Conservation (phyloP, 306 rosid genomes). For the Ochetophila trinervis region DNA sequence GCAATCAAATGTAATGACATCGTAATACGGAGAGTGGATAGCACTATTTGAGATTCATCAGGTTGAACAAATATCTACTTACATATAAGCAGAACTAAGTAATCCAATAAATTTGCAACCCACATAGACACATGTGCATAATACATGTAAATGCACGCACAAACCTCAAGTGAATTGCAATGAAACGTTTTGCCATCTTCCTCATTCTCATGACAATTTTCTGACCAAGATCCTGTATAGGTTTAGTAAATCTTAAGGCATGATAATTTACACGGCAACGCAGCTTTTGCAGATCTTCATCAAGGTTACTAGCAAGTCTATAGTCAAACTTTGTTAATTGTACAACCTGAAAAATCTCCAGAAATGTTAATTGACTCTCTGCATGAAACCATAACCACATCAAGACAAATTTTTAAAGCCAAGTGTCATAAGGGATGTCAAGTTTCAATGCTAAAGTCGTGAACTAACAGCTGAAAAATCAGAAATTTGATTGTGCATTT, state of each 20-base stretch:
- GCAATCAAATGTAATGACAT: not conserved
- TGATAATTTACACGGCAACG: slow-evolving; percentile 97
- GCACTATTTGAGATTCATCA: slow-evolving; percentile 12
- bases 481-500: not conserved
- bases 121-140: not conserved
- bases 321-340: slow-evolving; percentile 97
- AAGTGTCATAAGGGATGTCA: not conserved
- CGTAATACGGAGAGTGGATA: not conserved
- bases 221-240: slow-evolving; percentile 74
- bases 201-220: slow-evolving; percentile 70
- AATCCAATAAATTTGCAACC: not conserved
- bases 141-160: slow-evolving; percentile 10
- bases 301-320: slow-evolving; percentile 87
- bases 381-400: slow-evolving; percentile 10
- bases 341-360: slow-evolving; percentile 59
- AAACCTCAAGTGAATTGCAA: slow-evolving; percentile 95
- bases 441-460: not conserved
- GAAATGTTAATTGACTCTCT: slow-evolving; percentile 19
- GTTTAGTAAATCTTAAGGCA: slow-evolving; percentile 84
- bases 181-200: slow-evolving; percentile 68
- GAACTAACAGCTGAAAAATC: not conserved
- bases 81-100: slow-evolving; percentile 24
- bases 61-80: slow-evolving; percentile 1
- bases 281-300: slow-evolving; percentile 78
- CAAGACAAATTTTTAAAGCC: not conserved